Conservation (phyloP, 148 eudicot species). For the Silene conica region DNA sequence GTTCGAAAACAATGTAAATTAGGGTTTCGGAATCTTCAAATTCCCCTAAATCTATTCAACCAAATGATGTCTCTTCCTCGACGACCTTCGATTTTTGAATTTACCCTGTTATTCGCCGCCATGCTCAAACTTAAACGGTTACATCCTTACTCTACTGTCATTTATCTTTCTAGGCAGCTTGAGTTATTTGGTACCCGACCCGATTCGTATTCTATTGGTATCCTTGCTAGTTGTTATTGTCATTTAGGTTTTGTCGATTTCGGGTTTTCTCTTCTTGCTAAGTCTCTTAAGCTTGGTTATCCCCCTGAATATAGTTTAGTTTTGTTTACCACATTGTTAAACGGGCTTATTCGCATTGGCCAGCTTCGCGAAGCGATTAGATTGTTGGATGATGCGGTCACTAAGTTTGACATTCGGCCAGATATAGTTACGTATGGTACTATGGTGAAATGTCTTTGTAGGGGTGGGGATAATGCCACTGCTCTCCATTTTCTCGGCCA, state of each 20-base stretch:
- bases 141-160: background rate
- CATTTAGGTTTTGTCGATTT: background rate
- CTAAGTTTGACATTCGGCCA: background rate
- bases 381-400: background rate
- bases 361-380: background rate
- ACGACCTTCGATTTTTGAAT: background rate
- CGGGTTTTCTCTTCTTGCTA: background rate
- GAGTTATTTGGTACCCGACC: background rate
- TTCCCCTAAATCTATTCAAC: background rate
- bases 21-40: background rate
- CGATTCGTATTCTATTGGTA: background rate
- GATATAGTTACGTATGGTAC: background rate
- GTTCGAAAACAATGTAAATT: background rate
- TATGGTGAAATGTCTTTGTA: background rate
- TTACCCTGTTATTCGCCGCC: background rate
- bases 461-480: background rate
- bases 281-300: background rate
- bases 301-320: too few species aligned
- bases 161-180: background rate
- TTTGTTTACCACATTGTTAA: too few species aligned
- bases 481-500: background rate
- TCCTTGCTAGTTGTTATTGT: background rate
- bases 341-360: too few species aligned
- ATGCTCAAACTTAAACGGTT: background rate
- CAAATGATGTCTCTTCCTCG: background rate